A percentile compares a stretch with the other conserved stretches of the same genome.
phyloP scores from a whole-genome alignment of 306 rosid species.

The Inga laurina region DNA sequence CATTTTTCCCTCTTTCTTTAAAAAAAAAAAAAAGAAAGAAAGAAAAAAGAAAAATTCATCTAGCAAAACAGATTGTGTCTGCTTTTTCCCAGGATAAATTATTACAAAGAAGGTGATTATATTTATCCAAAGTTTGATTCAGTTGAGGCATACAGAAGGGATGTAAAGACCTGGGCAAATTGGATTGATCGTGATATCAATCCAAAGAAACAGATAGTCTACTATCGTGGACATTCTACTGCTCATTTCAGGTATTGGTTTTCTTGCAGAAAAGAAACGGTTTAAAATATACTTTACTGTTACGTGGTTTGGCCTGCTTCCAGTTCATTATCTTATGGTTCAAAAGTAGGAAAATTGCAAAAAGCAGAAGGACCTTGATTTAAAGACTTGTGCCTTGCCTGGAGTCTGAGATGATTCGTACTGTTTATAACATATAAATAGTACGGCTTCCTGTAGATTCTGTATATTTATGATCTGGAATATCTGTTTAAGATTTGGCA shows the following conservation, averaged over 20 bases:
- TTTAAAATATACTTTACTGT: not conserved
- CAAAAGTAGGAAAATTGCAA: not conserved
- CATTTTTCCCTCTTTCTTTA: no score
- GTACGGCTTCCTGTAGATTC: no score
- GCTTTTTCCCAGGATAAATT: conserved; percentile 71
- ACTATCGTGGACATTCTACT: conserved; percentile 92
- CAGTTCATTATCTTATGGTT: not conserved
- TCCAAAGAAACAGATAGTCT: conserved; percentile 69
- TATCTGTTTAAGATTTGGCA: not conserved
- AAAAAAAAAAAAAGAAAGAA: no score
- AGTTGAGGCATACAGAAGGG: conserved; percentile 79
- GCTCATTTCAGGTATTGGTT: conserved; percentile 84
- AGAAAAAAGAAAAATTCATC: not conserved
- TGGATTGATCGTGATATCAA: conserved; percentile 79
- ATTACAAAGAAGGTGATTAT: conserved; percentile 78
- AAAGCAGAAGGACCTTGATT: not conserved
- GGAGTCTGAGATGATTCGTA: not conserved
- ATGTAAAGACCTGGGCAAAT: conserved; percentile 81
- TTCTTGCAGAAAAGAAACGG: not conserved
- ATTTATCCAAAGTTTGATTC: conserved; percentile 78
- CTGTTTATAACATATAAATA: not conserved
- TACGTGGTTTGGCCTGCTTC: not conserved
- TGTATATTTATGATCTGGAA: not conserved
- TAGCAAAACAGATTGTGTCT: conserved; percentile 18
- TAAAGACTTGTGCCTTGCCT: not conserved